These are phyloP conservation scores for Nicotiana undulata DNA, from an alignment of 257 asterid species.

Conservation along the genomic window DNA sequence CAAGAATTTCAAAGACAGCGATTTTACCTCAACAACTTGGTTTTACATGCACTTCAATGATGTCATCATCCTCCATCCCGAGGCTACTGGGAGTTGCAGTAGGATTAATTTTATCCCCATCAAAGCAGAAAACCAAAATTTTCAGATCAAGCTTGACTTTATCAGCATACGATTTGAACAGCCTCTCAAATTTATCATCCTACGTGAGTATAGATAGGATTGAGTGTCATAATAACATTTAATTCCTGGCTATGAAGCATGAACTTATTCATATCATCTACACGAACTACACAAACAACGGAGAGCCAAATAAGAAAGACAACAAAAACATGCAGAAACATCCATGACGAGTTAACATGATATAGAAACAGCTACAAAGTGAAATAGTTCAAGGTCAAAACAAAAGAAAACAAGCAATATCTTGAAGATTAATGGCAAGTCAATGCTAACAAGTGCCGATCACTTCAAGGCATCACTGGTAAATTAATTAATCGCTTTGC, in stretches of 20 bases:
- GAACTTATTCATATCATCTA: neutral
- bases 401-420: neutral
- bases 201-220: slow-evolving; percentile 21
- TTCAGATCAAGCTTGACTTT: slow-evolving; percentile 48
- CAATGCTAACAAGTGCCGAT: neutral
- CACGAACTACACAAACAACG: neutral
- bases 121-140: slow-evolving; percentile 54
- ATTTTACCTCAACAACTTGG: slow-evolving; percentile 19
- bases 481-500: slow-evolving; percentile 5
- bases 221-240: neutral
- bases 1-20: neutral
- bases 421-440: neutral
- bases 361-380: neutral
- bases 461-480: neutral
- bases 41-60: slow-evolving; percentile 68
- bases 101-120: slow-evolving; percentile 73
- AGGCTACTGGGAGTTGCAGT: slow-evolving; percentile 58
- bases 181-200: slow-evolving; percentile 80
- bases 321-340: neutral
- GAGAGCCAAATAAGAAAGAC: neutral
- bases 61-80: slow-evolving; percentile 86
- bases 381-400: neutral
- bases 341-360: neutral
- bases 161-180: slow-evolving; percentile 74
- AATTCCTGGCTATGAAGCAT: neutral